Conservation (phyloP, 306 rosid species). For the Arachis stenosperma region DNA sequence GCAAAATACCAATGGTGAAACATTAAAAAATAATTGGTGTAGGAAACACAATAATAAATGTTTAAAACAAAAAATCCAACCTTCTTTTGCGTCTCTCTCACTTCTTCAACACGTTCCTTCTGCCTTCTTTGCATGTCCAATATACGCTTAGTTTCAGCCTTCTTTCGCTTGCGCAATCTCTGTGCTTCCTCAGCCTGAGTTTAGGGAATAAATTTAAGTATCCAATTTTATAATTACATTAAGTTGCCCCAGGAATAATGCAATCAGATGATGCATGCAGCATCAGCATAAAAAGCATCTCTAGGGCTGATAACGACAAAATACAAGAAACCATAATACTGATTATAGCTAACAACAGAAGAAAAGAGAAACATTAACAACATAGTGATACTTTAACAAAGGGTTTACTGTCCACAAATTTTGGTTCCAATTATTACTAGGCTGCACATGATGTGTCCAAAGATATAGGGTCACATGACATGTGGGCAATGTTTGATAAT, state of each 20-base stretch:
- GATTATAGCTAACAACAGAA: background rate
- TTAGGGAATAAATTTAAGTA: slow-evolving; percentile 20
- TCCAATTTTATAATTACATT: slow-evolving; percentile 9
- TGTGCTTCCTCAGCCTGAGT: slow-evolving; percentile 86
- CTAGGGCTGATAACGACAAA: background rate
- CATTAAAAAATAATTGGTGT: slow-evolving; percentile 23
- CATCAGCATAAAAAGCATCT: slow-evolving; percentile 2
- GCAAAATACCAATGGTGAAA: slow-evolving; percentile 12
- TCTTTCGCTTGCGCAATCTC: slow-evolving; percentile 80
- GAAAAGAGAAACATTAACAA: background rate
- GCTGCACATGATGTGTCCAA: slow-evolving; percentile 5
- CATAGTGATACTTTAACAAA: background rate
- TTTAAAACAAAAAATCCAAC: slow-evolving; percentile 47
- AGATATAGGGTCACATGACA: background rate
- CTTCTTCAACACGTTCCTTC: slow-evolving; percentile 89
- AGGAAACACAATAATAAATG: slow-evolving; percentile 5
- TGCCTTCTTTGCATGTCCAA: slow-evolving; percentile 81
- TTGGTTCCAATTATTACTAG: slow-evolving; percentile 7
- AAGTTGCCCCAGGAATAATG: slow-evolving; percentile 9
- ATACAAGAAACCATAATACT: slow-evolving; percentile 21
- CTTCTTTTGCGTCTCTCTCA: slow-evolving; percentile 92
- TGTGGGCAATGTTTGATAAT: background rate
- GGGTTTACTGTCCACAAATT: background rate
- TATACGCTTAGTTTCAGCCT: slow-evolving; percentile 69
- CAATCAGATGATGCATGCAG: background rate